Base-by-base conservation (phyloP, 2,329 filamentous ascomycete species). In the Fonsecaea pedrosoi region DNA sequence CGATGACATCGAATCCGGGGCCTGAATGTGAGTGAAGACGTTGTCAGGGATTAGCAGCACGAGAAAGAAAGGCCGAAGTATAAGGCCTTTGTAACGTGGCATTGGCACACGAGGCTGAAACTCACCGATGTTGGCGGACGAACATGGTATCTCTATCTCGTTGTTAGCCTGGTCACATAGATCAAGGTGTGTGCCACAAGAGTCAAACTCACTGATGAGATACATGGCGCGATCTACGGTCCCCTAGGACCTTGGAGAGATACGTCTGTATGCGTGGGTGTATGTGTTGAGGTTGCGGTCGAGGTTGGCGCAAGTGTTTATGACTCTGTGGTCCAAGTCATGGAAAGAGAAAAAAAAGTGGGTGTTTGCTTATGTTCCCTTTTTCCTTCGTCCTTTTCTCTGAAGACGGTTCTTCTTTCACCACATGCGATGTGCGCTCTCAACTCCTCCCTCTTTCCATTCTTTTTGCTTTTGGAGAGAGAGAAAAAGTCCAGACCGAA, bases 1-100 rank as follows among this genome's bases (percentile, higher is more conserved):
- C 81, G 78, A 98, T 97, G 74, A 97, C 94, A 83, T 99, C 94
- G 84, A 98, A 99, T 66, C 94, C 94, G 57, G 94, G 94, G 73
- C 92, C 67, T 68, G 35, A 40, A 66, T 25, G 69, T 61, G 53
- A 35, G 37, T 55, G 53, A 32, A 55, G 15, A 35, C 18, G 21
- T 32, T 48, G 25, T 25, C 25, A 25, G 25, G 25, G 6, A 32
- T 25, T n/a, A 54, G 32, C 21, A 21, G 54, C 10, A 10, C 35
- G 25, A 53, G n/a, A 32, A n/a, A 34, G 30, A 32, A 18, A n/a
- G 34, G 37, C 18, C 34, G 37, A 15, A 18, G 18, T 18, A 15
- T 4, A n/a, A 45, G 30, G 35, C 15, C 18, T 18, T 10, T 12
- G 9, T 1, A 37, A 50, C 48, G 7, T 21, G 35, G 10, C 15